Evolutionary conservation across 2,329 filamentous ascomycete species (phyloP).

Genomic region (Tolypocladium tundrense): DNA sequence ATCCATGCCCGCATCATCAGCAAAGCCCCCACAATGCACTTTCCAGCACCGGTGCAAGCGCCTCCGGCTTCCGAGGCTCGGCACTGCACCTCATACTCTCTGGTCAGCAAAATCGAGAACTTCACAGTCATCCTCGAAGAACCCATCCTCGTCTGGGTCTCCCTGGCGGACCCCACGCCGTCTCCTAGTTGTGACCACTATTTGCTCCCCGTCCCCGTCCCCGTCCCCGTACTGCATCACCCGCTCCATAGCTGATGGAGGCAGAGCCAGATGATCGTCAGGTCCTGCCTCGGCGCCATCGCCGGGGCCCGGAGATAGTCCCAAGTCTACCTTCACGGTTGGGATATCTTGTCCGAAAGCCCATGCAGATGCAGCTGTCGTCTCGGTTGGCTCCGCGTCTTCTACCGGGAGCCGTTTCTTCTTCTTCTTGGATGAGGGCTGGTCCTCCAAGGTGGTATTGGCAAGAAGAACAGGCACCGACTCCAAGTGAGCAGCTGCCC

Average conservation of each 20-base stretch:
- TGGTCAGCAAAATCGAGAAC: constrained; percentile 79
- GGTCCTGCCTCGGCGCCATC: constrained; percentile 37
- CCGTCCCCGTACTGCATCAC: constrained; percentile 51
- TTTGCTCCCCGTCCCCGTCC: constrained; percentile 66
- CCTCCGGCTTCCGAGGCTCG: background rate
- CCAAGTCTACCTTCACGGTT: constrained; percentile 41
- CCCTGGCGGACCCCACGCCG: constrained; percentile 43
- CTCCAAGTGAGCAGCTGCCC: constrained; percentile 20
- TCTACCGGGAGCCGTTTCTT: constrained; percentile 14
- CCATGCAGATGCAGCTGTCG: constrained; percentile 29
- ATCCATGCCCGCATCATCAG: background rate
- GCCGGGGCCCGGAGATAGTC: constrained; percentile 33
- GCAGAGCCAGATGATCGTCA: constrained; percentile 49
- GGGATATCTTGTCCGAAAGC: constrained; percentile 49
- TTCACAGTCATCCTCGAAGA: constrained; percentile 90
- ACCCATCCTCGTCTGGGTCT: constrained; percentile 56
- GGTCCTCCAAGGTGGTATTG: constrained; percentile 30
- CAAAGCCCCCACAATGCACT: background rate
- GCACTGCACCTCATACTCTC: constrained; percentile 37
- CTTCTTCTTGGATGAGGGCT: constrained; percentile 23
- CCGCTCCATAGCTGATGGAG: constrained; percentile 54
- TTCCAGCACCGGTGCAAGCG: background rate
- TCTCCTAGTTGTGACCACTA: constrained; percentile 71
- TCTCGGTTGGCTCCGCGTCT: constrained; percentile 1
- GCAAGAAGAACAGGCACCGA: constrained; percentile 29